Evolutionary conservation across 495 filamentous ascomycete species (phyloP), one percentile per base, ranked within the genome.

Genomic region (Trichoderma erinaceum): DNA sequence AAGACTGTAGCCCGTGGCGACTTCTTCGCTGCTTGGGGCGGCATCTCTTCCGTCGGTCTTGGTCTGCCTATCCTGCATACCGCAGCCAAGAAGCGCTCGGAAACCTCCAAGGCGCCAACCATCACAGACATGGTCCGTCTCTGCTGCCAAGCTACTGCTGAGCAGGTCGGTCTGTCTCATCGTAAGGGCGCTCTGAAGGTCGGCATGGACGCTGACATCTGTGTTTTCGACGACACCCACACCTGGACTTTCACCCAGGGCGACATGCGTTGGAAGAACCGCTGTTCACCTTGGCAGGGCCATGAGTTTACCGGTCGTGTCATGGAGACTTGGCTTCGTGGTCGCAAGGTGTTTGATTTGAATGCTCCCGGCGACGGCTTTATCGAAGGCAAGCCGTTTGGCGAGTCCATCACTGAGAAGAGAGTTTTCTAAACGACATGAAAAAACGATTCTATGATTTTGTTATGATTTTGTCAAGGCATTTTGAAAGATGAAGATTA

Each of bases 1-100:
- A 46, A 64, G 25, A 48, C 27, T 4, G 63, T 65, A 41, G 43
- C 66, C 66, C 76, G 79, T 12, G 92, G 94, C 52, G 90, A 98
- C 78, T 99, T 99, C 85, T 93, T 97, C 77, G 86, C 90, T 23
- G 92, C 93, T 1, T 99, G 95, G 95, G 95, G 95, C 56, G 95
- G 95, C 58, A 95, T 99, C 75, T 94, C 90, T 18, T 93, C 90
- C 27, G 95, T 99, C 65, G 95, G 95, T 2, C 83, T 99, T 18
- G 95, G 95, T 1, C 84, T 99, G 5, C 90, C 90, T 11, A 96
- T 99, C 70, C 85, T 99, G 6, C 92, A 92, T 89, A 96, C 94
- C 0, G 85, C 89, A 25, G 71, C 73, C 65, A 82, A 85, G 70
- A 87, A 90, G 7, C 23, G 48, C 13, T 61, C 44, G 3, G 29